Evolutionary conservation across 1,284 basidiomycete genomes (phyloP), one percentile per base, ranked within the genome.

Genomic region (Cystobasidium slooffiae): DNA sequence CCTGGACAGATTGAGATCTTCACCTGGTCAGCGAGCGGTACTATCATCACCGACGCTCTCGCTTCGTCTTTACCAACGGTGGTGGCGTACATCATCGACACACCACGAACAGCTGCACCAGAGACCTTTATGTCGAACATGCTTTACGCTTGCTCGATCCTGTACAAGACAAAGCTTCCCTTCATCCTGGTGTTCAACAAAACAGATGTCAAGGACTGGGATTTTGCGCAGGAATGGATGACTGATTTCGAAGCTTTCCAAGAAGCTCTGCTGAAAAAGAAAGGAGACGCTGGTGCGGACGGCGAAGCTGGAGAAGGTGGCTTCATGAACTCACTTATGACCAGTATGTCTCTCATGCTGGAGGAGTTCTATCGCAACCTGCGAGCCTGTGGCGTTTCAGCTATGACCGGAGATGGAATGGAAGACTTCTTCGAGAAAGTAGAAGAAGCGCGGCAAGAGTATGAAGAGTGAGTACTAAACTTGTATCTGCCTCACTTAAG

Each of bases 91-190:
- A 88, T 99, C 75, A 94, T 99, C 80, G 97, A 99, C 83, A 99
- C 97, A 1, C 96, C 97, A 18, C 87, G 97, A 74, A 96, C 94
- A 10, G 91, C 91, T 0, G 90, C 94, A 0, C 97, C 97, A 0
- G 94, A 96, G 6, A 99, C 97, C 0, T 99, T 99, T 83, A 99
- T 99, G 97, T 94, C 91, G 68, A 99, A 99, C 83, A 99, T 99
- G 97, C 87, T 99, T 64, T 99, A 99, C 81, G 97, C 97, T 0
- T 99, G 97, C 87, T 94, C 49, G 10, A 99, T 99, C 78, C 85
- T 99, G 37, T 99, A 99, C 87, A 99, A 99, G 84, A 97, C 95
- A 3, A 92, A 94, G 77, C 86, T 99, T 0, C 97, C 97, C 0
- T 98, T 99, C 83, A 90, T 99, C 77, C 86, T 99, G 46, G 96